A percentile compares a stretch with the other conserved stretches of the same genome.
These are phyloP conservation scores for Thraustochytrium sp. DNA, from an alignment of 352 stramenopile species.

Conservation along the genomic window DNA sequence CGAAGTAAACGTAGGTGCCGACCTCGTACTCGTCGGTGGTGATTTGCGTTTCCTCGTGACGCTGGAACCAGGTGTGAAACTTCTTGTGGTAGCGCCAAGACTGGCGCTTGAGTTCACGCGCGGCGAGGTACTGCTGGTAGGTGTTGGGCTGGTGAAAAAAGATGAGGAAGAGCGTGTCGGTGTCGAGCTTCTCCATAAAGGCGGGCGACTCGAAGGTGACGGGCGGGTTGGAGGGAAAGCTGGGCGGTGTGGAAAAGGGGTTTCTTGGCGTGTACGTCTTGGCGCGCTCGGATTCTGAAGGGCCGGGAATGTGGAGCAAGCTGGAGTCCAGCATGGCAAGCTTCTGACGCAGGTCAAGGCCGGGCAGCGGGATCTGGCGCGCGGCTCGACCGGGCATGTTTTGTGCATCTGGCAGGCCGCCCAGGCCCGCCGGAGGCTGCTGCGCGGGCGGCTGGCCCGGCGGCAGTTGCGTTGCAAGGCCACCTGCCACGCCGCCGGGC, in stretches of 20 bases:
- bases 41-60: constrained; percentile 86
- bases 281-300: constrained; percentile 70
- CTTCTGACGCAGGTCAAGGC: constrained; percentile 16
- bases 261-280: constrained; percentile 65
- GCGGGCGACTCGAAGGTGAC: constrained; percentile 81
- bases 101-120: constrained; percentile 93
- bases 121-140: constrained; percentile 97
- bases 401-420: too few relatives aligned
- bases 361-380: neutral
- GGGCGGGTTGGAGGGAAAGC: constrained; percentile 53
- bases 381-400: too few relatives aligned
- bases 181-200: constrained; percentile 95
- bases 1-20: constrained; percentile 99
- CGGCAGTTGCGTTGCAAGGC: too few relatives aligned
- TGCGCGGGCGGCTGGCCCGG: too few relatives aligned
- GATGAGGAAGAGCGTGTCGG: constrained; percentile 98
- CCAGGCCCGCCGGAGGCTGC: too few relatives aligned
- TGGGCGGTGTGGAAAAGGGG: neutral
- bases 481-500: too few relatives aligned
- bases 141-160: constrained; percentile 99
- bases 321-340: constrained; percentile 28
- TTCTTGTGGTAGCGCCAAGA: constrained; percentile 99
- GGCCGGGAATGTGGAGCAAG: neutral
- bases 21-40: constrained; percentile 98
- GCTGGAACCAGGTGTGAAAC: constrained; percentile 99